These are phyloP conservation scores for Ganoderma sinense DNA, from an alignment of 1,284 basidiomycete genomes.

Conservation along the genomic window DNA sequence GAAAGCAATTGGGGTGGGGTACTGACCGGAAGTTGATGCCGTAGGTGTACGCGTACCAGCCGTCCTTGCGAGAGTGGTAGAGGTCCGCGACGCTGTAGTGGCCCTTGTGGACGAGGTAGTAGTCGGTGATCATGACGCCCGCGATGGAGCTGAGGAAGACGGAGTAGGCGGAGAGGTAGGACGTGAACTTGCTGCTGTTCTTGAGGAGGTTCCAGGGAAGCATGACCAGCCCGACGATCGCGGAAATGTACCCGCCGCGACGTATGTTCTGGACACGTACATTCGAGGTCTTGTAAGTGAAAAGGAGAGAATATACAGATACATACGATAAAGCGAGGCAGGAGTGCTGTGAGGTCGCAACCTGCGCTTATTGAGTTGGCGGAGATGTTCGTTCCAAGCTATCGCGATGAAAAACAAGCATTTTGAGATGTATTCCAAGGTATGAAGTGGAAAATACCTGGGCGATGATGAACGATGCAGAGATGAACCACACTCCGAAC, in stretches of 20 bases:
- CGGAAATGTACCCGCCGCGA: constrained; percentile 82
- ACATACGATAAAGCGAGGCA: constrained; percentile 79
- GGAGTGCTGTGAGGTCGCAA: constrained; percentile 83
- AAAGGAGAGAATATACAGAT: not conserved
- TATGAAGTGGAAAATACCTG: constrained; percentile 47
- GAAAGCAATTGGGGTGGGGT: not conserved
- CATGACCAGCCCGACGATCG: constrained; percentile 78
- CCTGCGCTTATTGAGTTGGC: constrained; percentile 89
- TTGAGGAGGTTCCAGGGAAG: constrained; percentile 85
- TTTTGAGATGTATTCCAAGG: too few relatives aligned
- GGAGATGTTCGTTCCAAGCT: constrained; percentile 75
- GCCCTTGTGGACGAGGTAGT: constrained; percentile 80
- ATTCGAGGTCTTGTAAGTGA: not conserved
- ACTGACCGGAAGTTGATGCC: constrained; percentile 77
- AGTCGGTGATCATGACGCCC: constrained; percentile 87
- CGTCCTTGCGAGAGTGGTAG: constrained; percentile 62
- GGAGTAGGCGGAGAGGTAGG: constrained; percentile 86
- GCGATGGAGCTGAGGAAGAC: constrained; percentile 86
- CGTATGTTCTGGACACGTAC: constrained; percentile 77
- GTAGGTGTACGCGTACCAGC: constrained; percentile 81
- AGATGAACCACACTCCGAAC: constrained; percentile 82
- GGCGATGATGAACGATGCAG: constrained; percentile 77
- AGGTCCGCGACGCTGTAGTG: constrained; percentile 78
- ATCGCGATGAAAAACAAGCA: too few relatives aligned
- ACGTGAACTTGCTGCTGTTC: constrained; percentile 79